These are phyloP conservation scores for Leishmania guyanensis DNA, from an alignment of 208 protist species.

Conservation along the genomic window DNA sequence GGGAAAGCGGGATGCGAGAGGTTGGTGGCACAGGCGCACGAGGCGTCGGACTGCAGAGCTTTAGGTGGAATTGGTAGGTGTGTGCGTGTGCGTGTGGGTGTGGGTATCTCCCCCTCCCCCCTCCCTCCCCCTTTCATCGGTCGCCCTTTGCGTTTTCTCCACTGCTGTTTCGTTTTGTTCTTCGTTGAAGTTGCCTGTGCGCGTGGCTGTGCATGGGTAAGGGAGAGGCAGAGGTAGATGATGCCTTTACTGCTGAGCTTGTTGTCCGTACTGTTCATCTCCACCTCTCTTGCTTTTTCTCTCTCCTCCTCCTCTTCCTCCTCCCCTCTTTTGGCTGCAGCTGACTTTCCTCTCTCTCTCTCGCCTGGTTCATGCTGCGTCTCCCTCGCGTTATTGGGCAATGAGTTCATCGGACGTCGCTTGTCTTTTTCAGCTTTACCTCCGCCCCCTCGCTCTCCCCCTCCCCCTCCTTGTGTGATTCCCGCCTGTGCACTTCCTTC, in stretches of 20 bases:
- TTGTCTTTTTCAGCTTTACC: not conserved
- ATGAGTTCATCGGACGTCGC: not conserved
- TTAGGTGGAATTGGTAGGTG: not conserved
- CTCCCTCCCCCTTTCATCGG: not conserved
- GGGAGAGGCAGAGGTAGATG: not conserved
- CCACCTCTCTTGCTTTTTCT: not conserved
- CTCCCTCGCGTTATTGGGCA: not conserved
- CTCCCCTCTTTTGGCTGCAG: slow-evolving; percentile 6
- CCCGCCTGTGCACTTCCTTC: too few relatives aligned
- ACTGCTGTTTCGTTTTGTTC: not conserved
- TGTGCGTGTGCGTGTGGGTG: not conserved
- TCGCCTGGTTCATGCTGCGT: not conserved
- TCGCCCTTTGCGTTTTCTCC: not conserved
- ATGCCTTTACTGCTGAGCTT: not conserved
- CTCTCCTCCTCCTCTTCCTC: not conserved
- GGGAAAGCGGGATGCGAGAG: not conserved
- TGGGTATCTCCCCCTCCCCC: not conserved
- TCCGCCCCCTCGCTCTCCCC: not conserved
- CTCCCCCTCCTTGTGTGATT: not conserved
- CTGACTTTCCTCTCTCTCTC: too few relatives aligned
- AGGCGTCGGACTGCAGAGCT: not conserved
- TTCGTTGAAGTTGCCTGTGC: not conserved
- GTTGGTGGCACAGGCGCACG: not conserved
- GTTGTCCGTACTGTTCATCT: not conserved
- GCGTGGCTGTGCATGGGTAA: not conserved